Evolutionary conservation across 1,284 basidiomycete species (phyloP).

Genomic region (Peniophora sp.): DNA sequence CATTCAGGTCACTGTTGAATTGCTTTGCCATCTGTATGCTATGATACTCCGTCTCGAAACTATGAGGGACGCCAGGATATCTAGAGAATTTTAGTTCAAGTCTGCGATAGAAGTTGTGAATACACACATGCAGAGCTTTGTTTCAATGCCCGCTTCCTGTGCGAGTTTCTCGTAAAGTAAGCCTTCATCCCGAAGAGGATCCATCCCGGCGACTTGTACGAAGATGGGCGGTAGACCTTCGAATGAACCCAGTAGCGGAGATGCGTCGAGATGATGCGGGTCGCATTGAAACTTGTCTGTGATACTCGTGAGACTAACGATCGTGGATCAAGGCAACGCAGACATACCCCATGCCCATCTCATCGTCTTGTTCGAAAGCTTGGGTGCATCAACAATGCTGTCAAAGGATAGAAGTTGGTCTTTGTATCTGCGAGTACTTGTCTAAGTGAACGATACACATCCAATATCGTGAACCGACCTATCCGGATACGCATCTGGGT

Average conservation of each 20-base stretch:
- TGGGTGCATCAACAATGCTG: slow-evolving; percentile 4
- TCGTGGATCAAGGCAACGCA: neutral
- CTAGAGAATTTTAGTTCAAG: neutral
- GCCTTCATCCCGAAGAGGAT: slow-evolving; percentile 16
- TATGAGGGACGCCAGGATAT: slow-evolving; percentile 8
- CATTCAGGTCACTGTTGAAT: neutral
- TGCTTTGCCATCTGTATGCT: neutral
- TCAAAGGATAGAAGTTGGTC: slow-evolving; percentile 6
- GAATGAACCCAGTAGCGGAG: slow-evolving; percentile 13
- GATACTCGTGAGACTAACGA: too few relatives aligned
- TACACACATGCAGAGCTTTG: slow-evolving; percentile 14
- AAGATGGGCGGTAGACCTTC: slow-evolving; percentile 11
- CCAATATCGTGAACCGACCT: slow-evolving; percentile 3
- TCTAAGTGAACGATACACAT: neutral
- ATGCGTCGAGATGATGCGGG: slow-evolving; percentile 9
- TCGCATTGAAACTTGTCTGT: neutral
- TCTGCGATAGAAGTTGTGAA: neutral
- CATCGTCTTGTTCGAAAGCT: neutral
- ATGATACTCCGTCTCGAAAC: slow-evolving; percentile 4
- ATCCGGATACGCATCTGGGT: slow-evolving; percentile 8
- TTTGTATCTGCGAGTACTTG: slow-evolving; percentile 2
- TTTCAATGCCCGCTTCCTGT: slow-evolving; percentile 9
- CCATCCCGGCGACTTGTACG: slow-evolving; percentile 14
- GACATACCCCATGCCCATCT: neutral
- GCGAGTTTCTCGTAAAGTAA: slow-evolving; percentile 15